These are phyloP conservation scores for Pochonia chlamydosporia DNA, from an alignment of 2,329 filamentous ascomycete genomes.

Conservation along the genomic window DNA sequence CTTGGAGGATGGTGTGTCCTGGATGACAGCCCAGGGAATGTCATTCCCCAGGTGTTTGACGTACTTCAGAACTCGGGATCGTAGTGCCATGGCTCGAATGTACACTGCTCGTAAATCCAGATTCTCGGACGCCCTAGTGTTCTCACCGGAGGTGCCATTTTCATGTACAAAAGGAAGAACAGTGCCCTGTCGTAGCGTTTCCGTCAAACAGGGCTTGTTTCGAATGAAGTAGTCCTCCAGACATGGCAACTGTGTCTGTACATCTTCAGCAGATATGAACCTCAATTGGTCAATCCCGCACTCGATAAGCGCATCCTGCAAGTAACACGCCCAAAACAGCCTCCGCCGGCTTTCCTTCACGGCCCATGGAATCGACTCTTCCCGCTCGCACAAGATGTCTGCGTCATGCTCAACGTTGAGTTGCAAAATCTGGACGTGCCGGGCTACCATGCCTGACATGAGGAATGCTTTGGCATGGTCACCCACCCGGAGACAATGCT, in stretches of 20 bases:
- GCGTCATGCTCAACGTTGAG: slow-evolving; percentile 7
- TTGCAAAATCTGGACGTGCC: slow-evolving; percentile 8
- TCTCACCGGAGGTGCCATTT: neutral
- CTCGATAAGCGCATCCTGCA: slow-evolving; percentile 8
- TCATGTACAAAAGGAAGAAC: neutral
- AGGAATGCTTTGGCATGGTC: slow-evolving; percentile 7
- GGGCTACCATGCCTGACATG: slow-evolving; percentile 6
- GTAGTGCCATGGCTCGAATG: slow-evolving; percentile 5
- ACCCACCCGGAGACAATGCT: slow-evolving; percentile 2
- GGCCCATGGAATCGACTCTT: slow-evolving; percentile 1
- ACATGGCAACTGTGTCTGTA: slow-evolving; percentile 4
- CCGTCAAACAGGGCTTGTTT: slow-evolving; percentile 3
- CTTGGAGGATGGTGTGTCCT: neutral
- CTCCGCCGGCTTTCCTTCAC: slow-evolving; percentile 3
- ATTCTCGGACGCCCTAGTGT: too few species aligned
- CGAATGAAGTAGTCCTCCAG: slow-evolving; percentile 5
- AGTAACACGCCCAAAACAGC: slow-evolving; percentile 6
- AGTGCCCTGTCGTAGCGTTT: neutral
- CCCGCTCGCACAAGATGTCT: neutral
- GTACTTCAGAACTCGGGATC: slow-evolving; percentile 5
- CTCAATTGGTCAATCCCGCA: slow-evolving; percentile 9
- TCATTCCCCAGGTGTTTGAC: slow-evolving; percentile 7
- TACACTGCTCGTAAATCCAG: neutral
- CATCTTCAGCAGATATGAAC: slow-evolving; percentile 5
- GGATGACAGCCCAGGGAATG: slow-evolving; percentile 3